These are phyloP conservation scores for Flammula alnicola DNA, from an alignment of 1,284 basidiomycete species.

Conservation along the genomic window DNA sequence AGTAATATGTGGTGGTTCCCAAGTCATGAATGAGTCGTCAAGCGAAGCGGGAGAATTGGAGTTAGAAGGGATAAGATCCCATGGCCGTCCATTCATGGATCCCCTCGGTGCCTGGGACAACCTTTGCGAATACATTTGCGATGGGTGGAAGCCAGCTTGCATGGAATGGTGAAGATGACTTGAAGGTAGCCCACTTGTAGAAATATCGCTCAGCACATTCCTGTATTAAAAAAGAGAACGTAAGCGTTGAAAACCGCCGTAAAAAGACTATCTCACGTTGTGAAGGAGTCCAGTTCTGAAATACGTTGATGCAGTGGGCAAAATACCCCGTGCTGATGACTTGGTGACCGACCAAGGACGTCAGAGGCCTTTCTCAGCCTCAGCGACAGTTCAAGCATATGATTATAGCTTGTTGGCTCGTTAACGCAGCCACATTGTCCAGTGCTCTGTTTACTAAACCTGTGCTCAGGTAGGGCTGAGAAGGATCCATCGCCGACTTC, in stretches of 20 bases:
- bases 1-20: slow-evolving; percentile 43
- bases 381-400: slow-evolving; percentile 64
- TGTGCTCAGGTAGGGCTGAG: slow-evolving; percentile 25
- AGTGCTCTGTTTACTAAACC: slow-evolving; percentile 32
- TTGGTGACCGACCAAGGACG: slow-evolving; percentile 52
- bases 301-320: slow-evolving; percentile 60
- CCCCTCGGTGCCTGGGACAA: slow-evolving; percentile 23
- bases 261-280: slow-evolving; percentile 48
- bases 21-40: slow-evolving; percentile 45
- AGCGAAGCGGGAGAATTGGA: slow-evolving; percentile 30
- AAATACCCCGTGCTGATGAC: slow-evolving; percentile 48
- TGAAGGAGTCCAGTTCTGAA: slow-evolving; percentile 57
- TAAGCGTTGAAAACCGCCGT: slow-evolving; percentile 6
- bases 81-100: slow-evolving; percentile 31
- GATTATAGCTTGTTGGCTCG: slow-evolving; percentile 55
- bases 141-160: slow-evolving; percentile 20
- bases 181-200: slow-evolving; percentile 31
- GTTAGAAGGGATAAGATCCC: slow-evolving; percentile 33
- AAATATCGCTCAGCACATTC: slow-evolving; percentile 36
- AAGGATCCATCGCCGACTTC: slow-evolving; percentile 30
- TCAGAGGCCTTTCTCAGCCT: slow-evolving; percentile 62
- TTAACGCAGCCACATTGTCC: slow-evolving; percentile 63
- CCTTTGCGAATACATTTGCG: slow-evolving; percentile 28
- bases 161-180: slow-evolving; percentile 21
- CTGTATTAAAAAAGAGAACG: slow-evolving; percentile 24